These are phyloP conservation scores for Eucalyptus pumila DNA, from an alignment of 345 rosid species.

Conservation along the genomic window DNA sequence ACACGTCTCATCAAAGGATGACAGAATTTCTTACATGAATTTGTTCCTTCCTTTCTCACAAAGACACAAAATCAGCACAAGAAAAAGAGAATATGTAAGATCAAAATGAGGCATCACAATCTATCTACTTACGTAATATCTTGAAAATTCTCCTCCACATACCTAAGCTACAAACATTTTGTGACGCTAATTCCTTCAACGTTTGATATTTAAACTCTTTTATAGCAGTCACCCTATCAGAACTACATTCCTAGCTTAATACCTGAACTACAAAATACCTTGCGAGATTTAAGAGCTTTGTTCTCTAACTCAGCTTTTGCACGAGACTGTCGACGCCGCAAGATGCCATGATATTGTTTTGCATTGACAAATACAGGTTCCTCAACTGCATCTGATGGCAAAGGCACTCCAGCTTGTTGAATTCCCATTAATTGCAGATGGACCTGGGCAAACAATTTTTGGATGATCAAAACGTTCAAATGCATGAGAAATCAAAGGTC, in stretches of 20 bases:
- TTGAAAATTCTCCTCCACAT: neutral
- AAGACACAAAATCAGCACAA: neutral
- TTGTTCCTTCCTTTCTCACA: neutral
- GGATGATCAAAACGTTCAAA: neutral
- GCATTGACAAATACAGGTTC: conserved; percentile 99
- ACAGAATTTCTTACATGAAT: neutral
- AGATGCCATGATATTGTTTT: conserved; percentile 92
- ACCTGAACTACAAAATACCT: conserved; percentile 25
- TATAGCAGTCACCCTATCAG: neutral
- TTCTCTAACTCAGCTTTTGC: conserved; percentile 86
- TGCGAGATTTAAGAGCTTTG: conserved; percentile 54
- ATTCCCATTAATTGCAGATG: conserved; percentile 95
- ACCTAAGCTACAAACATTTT: neutral
- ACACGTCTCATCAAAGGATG: neutral
- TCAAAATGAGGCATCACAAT: neutral
- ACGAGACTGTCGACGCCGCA: conserved; percentile 90
- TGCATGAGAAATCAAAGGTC: neutral
- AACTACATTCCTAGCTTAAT: neutral
- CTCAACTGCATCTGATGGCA: conserved; percentile 86
- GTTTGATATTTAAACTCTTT: neutral
- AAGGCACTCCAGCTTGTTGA: conserved; percentile 95
- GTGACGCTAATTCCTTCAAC: neutral
- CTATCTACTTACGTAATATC: neutral
- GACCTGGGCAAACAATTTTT: conserved; percentile 26
- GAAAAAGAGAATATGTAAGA: neutral